phyloP scores from a whole-genome alignment of 441 rosid species.

The Jatropha podagrica region DNA sequence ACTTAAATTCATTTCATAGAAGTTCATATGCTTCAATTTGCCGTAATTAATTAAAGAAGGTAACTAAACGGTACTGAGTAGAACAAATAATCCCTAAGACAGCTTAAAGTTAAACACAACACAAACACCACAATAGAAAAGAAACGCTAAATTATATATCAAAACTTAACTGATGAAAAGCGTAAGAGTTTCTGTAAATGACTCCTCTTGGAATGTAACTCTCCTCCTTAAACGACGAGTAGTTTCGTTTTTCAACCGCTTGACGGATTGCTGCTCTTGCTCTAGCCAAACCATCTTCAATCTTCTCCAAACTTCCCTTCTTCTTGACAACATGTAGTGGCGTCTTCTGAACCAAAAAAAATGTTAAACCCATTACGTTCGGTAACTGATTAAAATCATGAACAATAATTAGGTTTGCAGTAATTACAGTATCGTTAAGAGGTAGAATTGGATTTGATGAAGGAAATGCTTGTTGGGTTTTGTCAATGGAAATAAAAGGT shows the following conservation, averaged over 20 bases:
- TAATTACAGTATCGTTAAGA: neutral
- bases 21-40: too few relatives aligned
- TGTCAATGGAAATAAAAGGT: too few relatives aligned
- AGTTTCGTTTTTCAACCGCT: conserved; percentile 42
- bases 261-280: conserved; percentile 57
- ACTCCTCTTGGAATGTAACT: conserved; percentile 43
- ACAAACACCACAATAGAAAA: too few relatives aligned
- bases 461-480: neutral
- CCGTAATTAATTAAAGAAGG: too few relatives aligned
- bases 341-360: neutral
- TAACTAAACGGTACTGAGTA: too few relatives aligned
- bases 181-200: conserved; percentile 52
- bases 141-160: too few relatives aligned
- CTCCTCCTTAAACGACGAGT: conserved; percentile 33
- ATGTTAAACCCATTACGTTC: too few relatives aligned
- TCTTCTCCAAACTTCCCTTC: conserved; percentile 23
- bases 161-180: conserved; percentile 67
- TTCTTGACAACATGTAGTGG: neutral
- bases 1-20: too few relatives aligned
- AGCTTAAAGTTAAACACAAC: too few relatives aligned
- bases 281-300: conserved; percentile 47
- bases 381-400: neutral
- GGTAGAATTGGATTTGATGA: too few relatives aligned
- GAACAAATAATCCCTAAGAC: too few relatives aligned
- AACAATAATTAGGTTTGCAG: neutral